These are phyloP conservation scores for Casuarina equisetifolia DNA, from an alignment of 306 rosid genomes.

Conservation along the genomic window DNA sequence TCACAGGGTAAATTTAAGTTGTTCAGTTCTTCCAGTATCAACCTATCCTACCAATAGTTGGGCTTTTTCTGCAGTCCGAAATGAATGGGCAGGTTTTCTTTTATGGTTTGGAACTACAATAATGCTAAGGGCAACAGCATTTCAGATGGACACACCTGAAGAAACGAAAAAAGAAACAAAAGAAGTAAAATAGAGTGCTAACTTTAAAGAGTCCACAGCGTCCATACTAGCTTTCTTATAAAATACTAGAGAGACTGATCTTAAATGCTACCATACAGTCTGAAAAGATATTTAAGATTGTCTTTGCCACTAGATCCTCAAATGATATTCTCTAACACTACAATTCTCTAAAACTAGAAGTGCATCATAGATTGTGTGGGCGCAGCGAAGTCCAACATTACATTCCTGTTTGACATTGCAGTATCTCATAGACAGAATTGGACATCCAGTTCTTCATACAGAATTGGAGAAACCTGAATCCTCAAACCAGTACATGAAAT, in stretches of 20 bases:
- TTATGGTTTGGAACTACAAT: neutral
- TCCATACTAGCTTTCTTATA: neutral
- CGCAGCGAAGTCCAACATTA: neutral
- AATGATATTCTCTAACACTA: neutral
- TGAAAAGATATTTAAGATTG: too few relatives aligned
- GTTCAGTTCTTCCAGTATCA: neutral
- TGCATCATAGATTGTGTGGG: neutral
- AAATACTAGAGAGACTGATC: neutral
- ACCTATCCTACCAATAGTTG: neutral
- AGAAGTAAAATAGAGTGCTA: neutral
- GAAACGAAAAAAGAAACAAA: neutral
- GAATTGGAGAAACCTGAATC: neutral
- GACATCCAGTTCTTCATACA: neutral
- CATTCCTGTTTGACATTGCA: neutral
- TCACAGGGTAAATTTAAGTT: neutral
- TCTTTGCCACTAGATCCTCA: neutral
- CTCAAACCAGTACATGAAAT: conserved; percentile 3
- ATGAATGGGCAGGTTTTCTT: neutral
- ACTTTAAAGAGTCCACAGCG: neutral
- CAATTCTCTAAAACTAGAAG: neutral
- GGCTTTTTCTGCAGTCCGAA: neutral
- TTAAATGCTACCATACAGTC: neutral
- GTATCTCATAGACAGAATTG: neutral
- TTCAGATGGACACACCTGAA: neutral
- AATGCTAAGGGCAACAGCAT: neutral